phyloP scores from a whole-genome alignment of 75 land plant species.

The Pseudotsuga menziesii region DNA sequence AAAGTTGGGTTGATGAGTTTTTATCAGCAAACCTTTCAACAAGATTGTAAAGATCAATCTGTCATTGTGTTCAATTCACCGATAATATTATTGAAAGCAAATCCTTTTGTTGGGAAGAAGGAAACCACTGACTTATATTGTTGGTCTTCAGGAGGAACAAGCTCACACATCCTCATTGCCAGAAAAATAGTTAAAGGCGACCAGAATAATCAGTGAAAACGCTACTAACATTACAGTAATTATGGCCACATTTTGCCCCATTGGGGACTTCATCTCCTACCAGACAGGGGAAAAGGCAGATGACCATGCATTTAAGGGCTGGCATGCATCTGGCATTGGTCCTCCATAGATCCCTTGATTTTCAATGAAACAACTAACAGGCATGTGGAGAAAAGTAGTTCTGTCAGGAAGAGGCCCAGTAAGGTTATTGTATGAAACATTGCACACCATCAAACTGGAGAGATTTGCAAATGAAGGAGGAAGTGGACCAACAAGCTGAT shows the following conservation, averaged over 20 bases:
- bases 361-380: conserved; percentile 51
- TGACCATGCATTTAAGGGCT: background rate
- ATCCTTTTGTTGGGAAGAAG: conserved; percentile 50
- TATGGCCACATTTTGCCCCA: conserved; percentile 42
- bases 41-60: too few relatives aligned
- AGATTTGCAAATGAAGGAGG: conserved; percentile 49
- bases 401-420: conserved; percentile 57
- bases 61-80: too few relatives aligned
- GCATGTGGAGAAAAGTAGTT: conserved; percentile 53
- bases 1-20: too few relatives aligned
- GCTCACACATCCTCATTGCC: conserved; percentile 25
- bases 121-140: conserved; percentile 28
- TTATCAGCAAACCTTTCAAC: too few relatives aligned
- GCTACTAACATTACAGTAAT: conserved; percentile 52
- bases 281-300: conserved; percentile 13
- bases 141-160: conserved; percentile 40
- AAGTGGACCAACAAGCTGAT: conserved; percentile 52
- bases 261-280: conserved; percentile 8
- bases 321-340: conserved; percentile 32
- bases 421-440: conserved; percentile 70
- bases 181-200: conserved; percentile 41
- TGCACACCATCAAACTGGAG: conserved; percentile 51
- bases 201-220: conserved; percentile 52
- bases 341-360: conserved; percentile 79
- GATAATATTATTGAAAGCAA: too few relatives aligned